Conservation (phyloP, 257 asterid genomes). For the Sherardia arvensis region DNA sequence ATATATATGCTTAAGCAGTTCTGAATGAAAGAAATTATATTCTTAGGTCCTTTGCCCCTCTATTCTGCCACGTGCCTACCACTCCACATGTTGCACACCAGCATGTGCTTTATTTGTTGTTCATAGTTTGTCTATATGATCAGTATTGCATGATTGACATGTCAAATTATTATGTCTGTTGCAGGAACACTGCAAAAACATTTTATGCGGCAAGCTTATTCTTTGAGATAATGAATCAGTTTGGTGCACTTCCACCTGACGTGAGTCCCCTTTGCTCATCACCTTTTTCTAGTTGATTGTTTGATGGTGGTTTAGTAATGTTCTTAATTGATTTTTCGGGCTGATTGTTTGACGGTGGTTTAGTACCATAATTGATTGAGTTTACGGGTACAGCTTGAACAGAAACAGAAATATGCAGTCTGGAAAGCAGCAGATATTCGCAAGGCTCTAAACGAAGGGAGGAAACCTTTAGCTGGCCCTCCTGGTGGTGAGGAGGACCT, state of each 20-base stretch:
- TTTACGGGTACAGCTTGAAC: slow-evolving; percentile 56
- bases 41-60: not conserved
- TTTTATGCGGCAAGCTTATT: slow-evolving; percentile 96
- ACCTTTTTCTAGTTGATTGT: not conserved
- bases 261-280: slow-evolving; percentile 39
- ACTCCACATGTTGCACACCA: not conserved
- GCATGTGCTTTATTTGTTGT: not conserved
- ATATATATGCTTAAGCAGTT: not conserved
- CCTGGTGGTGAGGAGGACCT: slow-evolving; percentile 69
- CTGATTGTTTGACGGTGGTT: not conserved
- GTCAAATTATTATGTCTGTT: too few relatives aligned
- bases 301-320: not conserved
- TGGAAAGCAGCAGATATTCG: slow-evolving; percentile 99
- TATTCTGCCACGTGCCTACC: not conserved
- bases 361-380: not conserved
- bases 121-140: not conserved
- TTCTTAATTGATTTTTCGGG: not conserved
- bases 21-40: not conserved
- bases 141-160: slow-evolving; percentile 6
- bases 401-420: slow-evolving; percentile 92
- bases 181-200: slow-evolving; percentile 95
- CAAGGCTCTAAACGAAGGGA: slow-evolving; percentile 94
- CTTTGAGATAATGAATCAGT: slow-evolving; percentile 85
- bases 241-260: slow-evolving; percentile 83
- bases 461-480: slow-evolving; percentile 89